These are phyloP conservation scores for Diaporthe batatas DNA, from an alignment of 2,329 filamentous ascomycete species.

Conservation along the genomic window DNA sequence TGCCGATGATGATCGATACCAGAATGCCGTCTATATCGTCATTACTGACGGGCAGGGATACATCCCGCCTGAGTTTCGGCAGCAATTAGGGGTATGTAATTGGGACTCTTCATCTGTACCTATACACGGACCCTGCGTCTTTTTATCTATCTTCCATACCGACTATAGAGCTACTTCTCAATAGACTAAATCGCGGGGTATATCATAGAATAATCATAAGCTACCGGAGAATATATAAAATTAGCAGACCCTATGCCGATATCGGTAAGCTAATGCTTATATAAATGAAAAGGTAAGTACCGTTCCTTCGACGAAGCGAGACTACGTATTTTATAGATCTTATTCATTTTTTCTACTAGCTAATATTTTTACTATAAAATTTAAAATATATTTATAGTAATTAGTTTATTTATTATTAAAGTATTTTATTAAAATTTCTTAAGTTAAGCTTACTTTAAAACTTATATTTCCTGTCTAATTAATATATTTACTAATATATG, in stretches of 20 bases:
- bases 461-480: no score
- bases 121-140: neutral
- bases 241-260: neutral
- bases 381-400: no score
- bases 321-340: neutral
- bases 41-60: slow-evolving; percentile 19
- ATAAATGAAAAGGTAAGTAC: neutral
- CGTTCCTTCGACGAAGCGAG: slow-evolving; percentile 4
- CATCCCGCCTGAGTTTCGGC: neutral
- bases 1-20: slow-evolving; percentile 13
- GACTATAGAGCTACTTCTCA: no score
- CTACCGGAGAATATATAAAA: no score
- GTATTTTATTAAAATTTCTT: no score
- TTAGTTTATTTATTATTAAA: no score
- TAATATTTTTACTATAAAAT: no score
- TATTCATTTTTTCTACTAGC: neutral
- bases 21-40: slow-evolving; percentile 31
- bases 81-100: slow-evolving; percentile 7
- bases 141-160: neutral
- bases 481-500: no score
- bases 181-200: neutral
- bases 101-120: neutral
- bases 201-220: no score
- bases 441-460: no score
- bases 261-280: neutral